These are phyloP conservation scores for Sclerotiophoma versabilis DNA, from an alignment of 2,329 filamentous ascomycete species.

Conservation along the genomic window DNA sequence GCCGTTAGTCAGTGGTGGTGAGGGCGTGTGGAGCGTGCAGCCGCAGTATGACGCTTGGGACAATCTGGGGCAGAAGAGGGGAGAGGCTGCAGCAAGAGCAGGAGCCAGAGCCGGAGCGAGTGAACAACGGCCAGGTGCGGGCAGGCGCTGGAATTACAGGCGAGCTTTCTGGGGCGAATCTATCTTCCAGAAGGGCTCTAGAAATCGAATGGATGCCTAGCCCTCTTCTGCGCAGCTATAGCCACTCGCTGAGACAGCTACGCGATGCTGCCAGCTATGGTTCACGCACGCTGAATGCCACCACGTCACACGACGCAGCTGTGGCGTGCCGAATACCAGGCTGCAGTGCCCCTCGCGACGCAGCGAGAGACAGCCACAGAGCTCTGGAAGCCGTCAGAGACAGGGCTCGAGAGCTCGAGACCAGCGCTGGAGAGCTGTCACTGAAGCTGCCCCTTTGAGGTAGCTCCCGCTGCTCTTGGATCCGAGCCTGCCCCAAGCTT, in stretches of 20 bases:
- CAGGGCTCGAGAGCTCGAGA: background rate
- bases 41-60: conserved; percentile 23
- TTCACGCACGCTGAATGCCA: conserved; percentile 24
- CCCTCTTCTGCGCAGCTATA: conserved; percentile 17
- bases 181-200: conserved; percentile 42
- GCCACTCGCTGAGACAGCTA: conserved; percentile 22
- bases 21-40: conserved; percentile 21
- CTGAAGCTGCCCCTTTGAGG: conserved; percentile 23
- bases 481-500: conserved; percentile 11
- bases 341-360: conserved; percentile 9
- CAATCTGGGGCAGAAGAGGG: conserved; percentile 29
- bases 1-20: conserved; percentile 15
- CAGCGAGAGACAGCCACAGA: conserved; percentile 13
- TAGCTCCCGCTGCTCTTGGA: conserved; percentile 17
- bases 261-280: conserved; percentile 18
- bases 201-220: conserved; percentile 20
- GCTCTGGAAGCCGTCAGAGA: conserved; percentile 11
- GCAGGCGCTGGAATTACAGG: conserved; percentile 24
- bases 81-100: conserved; percentile 25
- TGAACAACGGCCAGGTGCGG: conserved; percentile 20
- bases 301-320: conserved; percentile 21
- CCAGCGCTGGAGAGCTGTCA: conserved; percentile 12
- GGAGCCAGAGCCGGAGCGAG: no score
- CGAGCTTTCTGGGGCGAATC: conserved; percentile 29
- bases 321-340: background rate